Conservation (phyloP, 2,329 filamentous ascomycete species). For the Colletotrichum endophyticum region DNA sequence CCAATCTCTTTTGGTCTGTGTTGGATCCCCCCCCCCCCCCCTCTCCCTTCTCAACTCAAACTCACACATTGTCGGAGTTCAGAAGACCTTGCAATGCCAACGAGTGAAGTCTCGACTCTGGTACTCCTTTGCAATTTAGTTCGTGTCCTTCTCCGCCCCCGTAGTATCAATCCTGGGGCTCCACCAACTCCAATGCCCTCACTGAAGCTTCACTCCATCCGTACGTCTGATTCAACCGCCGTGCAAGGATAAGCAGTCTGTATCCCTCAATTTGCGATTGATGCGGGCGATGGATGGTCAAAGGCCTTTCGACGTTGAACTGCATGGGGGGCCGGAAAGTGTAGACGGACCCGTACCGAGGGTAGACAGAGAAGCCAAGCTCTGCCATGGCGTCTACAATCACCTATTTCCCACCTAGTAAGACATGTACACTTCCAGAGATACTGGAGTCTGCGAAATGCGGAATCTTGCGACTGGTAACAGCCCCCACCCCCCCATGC, state of each 20-base stretch:
- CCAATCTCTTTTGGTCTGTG: background rate
- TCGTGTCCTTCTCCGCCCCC: background rate
- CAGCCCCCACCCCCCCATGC: too few relatives aligned
- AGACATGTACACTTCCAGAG: too few relatives aligned
- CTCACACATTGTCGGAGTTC: background rate
- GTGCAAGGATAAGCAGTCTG: slow-evolving; percentile 29
- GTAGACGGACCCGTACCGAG: slow-evolving; percentile 46
- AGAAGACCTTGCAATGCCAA: background rate
- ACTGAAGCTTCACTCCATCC: slow-evolving; percentile 33
- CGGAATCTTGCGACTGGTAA: too few relatives aligned
- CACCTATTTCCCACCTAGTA: too few relatives aligned
- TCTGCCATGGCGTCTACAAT: slow-evolving; percentile 39
- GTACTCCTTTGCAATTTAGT: background rate
- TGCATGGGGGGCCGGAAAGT: slow-evolving; percentile 38
- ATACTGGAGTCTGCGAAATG: too few relatives aligned
- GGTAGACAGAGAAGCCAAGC: slow-evolving; percentile 44
- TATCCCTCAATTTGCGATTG: slow-evolving; percentile 39
- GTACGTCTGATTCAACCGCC: slow-evolving; percentile 36
- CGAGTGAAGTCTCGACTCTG: background rate
- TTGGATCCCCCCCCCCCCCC: background rate
- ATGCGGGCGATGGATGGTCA: background rate
- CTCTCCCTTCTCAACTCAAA: background rate
- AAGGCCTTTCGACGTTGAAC: slow-evolving; percentile 21
- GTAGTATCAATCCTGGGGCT: background rate
- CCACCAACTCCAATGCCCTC: background rate